Base-by-base conservation (phyloP, 2,329 filamentous ascomycete genomes). In the Massarina eburnea region DNA sequence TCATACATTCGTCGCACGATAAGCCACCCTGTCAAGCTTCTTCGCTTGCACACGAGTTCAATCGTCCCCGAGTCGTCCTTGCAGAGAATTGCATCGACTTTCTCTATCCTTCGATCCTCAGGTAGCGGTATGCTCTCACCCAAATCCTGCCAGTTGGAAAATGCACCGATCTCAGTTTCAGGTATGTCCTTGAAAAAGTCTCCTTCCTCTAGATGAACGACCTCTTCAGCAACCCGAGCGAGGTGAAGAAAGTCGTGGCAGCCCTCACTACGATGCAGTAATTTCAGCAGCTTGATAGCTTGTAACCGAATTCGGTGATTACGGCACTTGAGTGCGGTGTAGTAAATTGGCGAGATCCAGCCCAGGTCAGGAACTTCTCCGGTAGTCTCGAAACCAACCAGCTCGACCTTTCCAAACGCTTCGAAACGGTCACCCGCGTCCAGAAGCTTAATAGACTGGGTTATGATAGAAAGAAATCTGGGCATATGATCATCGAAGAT, bases 251-350 rank as follows among this genome's bases (percentile, higher is more conserved):
- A 49, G 48, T 15, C 57, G 33, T 38, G 17, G 24, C 24, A 26
- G 24, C 24, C 10, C 24, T 26, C 24, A 6, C 24, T 26, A 10
- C 24, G 24, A 26, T 26, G 10, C 6, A 26, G 24, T 35, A 29
- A 19, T 9, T 20, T 55, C 0, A 76, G 52, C 0, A 75, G 46
- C 2, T 46, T 52, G 1, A 73, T 51, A 0, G 73, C 74, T 27
- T 73, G 71, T 0, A 64, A 47, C 27, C 77, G 68, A 8, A 79
- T 57, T 3, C 58, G 56, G 32, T 67, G 70, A 2, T 71, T 58
- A 0, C 78, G 73, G 33, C 77, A 80, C 48, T 79, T 79, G 3
- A 75, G 43, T 0, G 74, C 76, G 2, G 69, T 55, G 47, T 70
- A 79, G 47, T 77, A 78, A 2, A 79, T 62, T 0, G 73, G 70